Base-by-base conservation (phyloP, 83 land plant genomes). In the Diphasiastrum complanatum region DNA sequence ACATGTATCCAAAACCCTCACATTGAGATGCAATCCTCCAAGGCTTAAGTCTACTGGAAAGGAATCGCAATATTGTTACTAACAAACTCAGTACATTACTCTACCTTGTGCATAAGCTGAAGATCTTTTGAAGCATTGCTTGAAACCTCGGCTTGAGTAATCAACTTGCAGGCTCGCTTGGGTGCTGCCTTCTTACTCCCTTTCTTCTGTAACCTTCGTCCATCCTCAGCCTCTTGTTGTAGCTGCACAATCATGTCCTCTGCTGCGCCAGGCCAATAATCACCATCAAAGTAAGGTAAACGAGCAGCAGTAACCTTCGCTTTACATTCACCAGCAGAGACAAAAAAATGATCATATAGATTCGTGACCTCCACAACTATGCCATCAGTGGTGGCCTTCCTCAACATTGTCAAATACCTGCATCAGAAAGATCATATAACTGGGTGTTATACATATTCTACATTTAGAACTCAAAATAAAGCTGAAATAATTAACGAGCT, bases 261-360 rank as follows among this genome's bases (percentile, higher is more conserved):
- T 8, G 97, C 97, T 55, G 95, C 93, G 31, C 97, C 97, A 27
- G 99, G 99, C 99, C 97, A 95, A 65, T 95, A 95, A 65, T 95
- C 99, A 5, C 99, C 99, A 81, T 95, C 99, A 74, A 95, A 95
- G 68, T 95, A 90, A 19, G 99, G 99, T 65, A 95, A 71, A 36
- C 93, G 79, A 19, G 97, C 83, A 32, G 99, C 99, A 12, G 99
- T 90, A 14, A 90, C 70, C 72, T 90, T 89, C 8, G 99, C 81
- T 68, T 79, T 90, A 64, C 87, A 75, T 67, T 95, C 99, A 57
- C 86, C 93, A 33, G 66, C 71, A 11, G 81, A 73, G 6, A 68
- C 64, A 60, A 95, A 90, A 70, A 95, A 95, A 60, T 86, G 81
- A 45, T 95, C 99, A 68, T 84, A 82, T 20, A 95, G 64, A 72